Evolutionary conservation across 1,284 basidiomycete genomes (phyloP), one percentile per base, ranked within the genome.

Genomic region (Afroboletus lepidellus): DNA sequence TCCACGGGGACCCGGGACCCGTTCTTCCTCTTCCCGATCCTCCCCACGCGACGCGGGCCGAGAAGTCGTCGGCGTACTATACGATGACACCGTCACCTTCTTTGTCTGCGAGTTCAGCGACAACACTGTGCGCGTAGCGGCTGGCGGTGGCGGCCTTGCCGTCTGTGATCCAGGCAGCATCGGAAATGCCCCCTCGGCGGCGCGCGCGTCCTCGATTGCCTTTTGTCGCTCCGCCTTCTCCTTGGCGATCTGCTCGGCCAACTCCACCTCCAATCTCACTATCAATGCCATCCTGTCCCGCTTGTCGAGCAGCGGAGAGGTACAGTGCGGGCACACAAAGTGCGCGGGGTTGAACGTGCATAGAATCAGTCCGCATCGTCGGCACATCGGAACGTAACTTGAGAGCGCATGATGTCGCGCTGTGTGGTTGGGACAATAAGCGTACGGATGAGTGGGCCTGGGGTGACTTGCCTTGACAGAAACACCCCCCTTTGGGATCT

Each of bases 401-500:
- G 86, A 87, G 23, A 87, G 66, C 0, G 65, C 51, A 54, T 89
- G 85, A 36, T 70, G 67, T 47, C 81, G 72, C 2, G 85, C 86
- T 88, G 60, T 41, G n/a, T 9, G 9, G 36, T 20, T 32, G 13
- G 13, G n/a, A 30, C 37, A 24, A 29, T 33, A 7, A 15, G 37
- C 21, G 41, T 5, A 27, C 15, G 4, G 13, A 30, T 13, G 9
- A 16, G 24, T 12, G 8, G 16, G 29, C 6, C 13, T 8, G 36
- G n/a, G 4, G 8, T 0, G 29, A 44, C 53, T 38, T 15, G 83
- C 84, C 83, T 73, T 79, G 80, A 60, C 86, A 88, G 61, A 85
- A 88, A 61, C 85, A 88, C 0, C 83, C 83, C 3, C 80, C 80
- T 34, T 76, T 77, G 0, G 80, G 74, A 64, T 85, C 83, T 55